Evolutionary conservation across 805 yeast genomes (phyloP), one percentile per base, ranked within the genome.

Genomic region (Metschnikowia peoriensis): DNA sequence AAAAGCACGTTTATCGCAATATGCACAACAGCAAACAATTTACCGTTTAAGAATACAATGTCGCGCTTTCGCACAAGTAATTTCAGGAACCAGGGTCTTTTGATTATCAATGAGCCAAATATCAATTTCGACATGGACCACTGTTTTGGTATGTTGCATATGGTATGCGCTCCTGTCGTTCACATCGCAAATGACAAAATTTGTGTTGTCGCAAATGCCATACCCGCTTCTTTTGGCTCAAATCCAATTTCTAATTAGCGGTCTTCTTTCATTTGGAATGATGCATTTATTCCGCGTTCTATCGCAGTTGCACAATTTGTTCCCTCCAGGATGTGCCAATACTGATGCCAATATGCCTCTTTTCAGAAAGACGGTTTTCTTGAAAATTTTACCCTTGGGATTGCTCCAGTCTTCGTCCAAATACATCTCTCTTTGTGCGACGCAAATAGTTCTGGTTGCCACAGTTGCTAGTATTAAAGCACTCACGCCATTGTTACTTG

Each of bases 401-500:
- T 63, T 83, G 10, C 83, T 85, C 62, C 90, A 85, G 60, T 84
- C 84, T 58, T 67, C 78, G 15, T 89, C 89, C 2, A 85, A 84
- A 64, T 76, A 76, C 60, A 82, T 83, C 62, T 80, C 83, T 4
- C 77, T 85, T 40, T 77, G 80, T 38, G 89, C 90, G 0, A 84
- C 88, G 0, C 79, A 88, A 6, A 61, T 82, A 41, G 84, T 85
- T 7, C 84, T 89, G 0, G 78, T 85, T 12, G 85, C 89, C 0
- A 83, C 90, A 0, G 88, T 85, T 1, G 84, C 89, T 1, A 83
- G 88, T 52, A 76, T 86, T n/a, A 80, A 85, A 67, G 84, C 89
- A 0, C 66, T 86, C 27, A 80, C 87, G 2, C 91, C 91, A 0
- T 66, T 85, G 42, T 67, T 85, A 22, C 79, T 85, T 34, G 84